phyloP scores from a whole-genome alignment of 371 early-diverging fungal species.

The Mucor circinelloides region DNA sequence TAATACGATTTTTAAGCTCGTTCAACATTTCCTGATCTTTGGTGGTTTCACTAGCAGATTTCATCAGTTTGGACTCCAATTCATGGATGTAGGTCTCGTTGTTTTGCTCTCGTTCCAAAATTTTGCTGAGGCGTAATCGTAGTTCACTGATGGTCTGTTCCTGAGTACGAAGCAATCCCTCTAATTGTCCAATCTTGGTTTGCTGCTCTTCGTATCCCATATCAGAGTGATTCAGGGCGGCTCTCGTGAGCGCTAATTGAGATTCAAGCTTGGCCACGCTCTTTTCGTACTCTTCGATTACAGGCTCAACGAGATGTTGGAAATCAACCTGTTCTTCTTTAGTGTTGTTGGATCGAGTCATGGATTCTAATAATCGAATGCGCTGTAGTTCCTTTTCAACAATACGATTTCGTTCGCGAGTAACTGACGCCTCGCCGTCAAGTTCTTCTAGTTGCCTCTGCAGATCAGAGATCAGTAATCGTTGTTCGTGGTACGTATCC shows the following conservation, averaged over 20 bases:
- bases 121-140: slow-evolving; percentile 15
- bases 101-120: slow-evolving; percentile 34
- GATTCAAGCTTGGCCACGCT: slow-evolving; percentile 58
- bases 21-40: slow-evolving; percentile 37
- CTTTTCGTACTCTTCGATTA: slow-evolving; percentile 72
- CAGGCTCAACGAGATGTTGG: slow-evolving; percentile 64
- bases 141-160: slow-evolving; percentile 27
- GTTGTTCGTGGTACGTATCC: slow-evolving; percentile 39
- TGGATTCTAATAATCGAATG: slow-evolving; percentile 15
- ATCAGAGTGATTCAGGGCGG: slow-evolving; percentile 56
- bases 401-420: slow-evolving; percentile 39
- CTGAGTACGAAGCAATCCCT: slow-evolving; percentile 32
- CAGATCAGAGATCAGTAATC: slow-evolving; percentile 36
- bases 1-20: slow-evolving; percentile 29
- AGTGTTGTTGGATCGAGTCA: background rate
- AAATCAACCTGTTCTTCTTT: slow-evolving; percentile 40
- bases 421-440: slow-evolving; percentile 39
- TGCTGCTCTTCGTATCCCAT: slow-evolving; percentile 54
- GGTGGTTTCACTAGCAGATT: slow-evolving; percentile 25
- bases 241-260: slow-evolving; percentile 58
- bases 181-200: slow-evolving; percentile 34
- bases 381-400: slow-evolving; percentile 44
- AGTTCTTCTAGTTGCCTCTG: slow-evolving; percentile 50
- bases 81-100: slow-evolving; percentile 46
- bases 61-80: slow-evolving; percentile 43